Conservation (phyloP, 2,329 filamentous ascomycete genomes). For the Mycocentrospora acerina region DNA sequence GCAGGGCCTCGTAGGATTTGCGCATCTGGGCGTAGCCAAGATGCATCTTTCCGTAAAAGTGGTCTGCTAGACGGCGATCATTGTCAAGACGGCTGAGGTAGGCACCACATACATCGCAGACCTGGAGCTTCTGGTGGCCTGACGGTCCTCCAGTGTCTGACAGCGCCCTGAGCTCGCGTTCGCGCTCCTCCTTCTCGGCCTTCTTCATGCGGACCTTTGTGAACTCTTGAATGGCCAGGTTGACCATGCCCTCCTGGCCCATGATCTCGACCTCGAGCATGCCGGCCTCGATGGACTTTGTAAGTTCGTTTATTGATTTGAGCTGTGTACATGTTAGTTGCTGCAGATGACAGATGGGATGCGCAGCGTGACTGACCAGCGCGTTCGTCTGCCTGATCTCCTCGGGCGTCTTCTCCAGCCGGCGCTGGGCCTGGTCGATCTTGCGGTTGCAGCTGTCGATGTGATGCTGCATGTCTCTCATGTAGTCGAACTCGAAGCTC, state of each 20-base stretch:
- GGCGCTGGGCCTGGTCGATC: conserved; percentile 85
- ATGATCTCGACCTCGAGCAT: conserved; percentile 84
- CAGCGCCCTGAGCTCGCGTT: conserved; percentile 85
- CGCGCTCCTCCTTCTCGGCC: conserved; percentile 77
- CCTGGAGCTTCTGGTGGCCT: conserved; percentile 96
- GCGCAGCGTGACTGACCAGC: conserved; percentile 53
- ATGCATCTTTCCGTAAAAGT: conserved; percentile 99
- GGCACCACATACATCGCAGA: conserved; percentile 97
- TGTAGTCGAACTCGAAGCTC: conserved; percentile 95
- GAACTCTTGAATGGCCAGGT: conserved; percentile 81
- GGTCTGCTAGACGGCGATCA: conserved; percentile 87
- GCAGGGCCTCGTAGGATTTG: conserved; percentile 84
- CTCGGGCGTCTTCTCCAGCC: conserved; percentile 95
- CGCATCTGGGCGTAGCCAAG: conserved; percentile 97
- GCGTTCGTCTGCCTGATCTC: conserved; percentile 95
- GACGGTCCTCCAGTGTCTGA: conserved; percentile 90
- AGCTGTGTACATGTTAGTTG: conserved; percentile 52
- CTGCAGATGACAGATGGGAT: neutral
- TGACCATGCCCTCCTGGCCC: conserved; percentile 78
- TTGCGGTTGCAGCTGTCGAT: conserved; percentile 95
- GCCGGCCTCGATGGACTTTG: conserved; percentile 75
- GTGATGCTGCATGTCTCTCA: conserved; percentile 93
- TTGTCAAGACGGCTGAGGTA: conserved; percentile 93
- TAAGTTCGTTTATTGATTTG: conserved; percentile 81
- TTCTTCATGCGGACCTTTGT: conserved; percentile 81